Conservation (phyloP, 2,329 filamentous ascomycete genomes). For the Cyphellophora attinorum region DNA sequence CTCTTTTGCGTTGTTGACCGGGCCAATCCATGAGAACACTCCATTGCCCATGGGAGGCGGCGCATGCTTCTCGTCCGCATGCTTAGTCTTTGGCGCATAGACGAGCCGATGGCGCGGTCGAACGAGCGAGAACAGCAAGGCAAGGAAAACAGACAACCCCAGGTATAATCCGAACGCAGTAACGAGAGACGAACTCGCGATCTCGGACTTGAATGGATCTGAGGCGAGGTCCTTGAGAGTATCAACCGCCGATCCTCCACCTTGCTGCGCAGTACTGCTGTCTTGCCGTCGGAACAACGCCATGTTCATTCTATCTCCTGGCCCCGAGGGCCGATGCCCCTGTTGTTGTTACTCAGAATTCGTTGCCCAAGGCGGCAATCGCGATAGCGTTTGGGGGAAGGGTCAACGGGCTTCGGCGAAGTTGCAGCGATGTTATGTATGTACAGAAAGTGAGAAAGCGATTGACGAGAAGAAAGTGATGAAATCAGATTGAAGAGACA, state of each 20-base stretch:
- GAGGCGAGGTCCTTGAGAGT: background rate
- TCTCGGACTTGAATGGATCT: background rate
- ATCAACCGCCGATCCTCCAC: no score
- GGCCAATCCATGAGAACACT: constrained; percentile 77
- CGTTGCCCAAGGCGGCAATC: no score
- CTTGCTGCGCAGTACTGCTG: no score
- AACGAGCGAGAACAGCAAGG: constrained; percentile 75
- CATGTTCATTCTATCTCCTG: no score
- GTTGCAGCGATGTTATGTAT: no score
- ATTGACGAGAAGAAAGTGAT: no score
- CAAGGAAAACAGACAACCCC: constrained; percentile 62
- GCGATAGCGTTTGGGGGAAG: no score
- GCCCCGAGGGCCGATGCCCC: no score
- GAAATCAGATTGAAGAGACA: no score
- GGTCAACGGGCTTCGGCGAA: no score
- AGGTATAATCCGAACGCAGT: constrained; percentile 71
- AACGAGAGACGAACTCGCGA: background rate
- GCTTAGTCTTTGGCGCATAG: constrained; percentile 87
- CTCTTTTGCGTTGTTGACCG: constrained; percentile 70
- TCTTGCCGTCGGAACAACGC: background rate
- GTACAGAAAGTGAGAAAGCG: no score
- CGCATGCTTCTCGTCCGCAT: constrained; percentile 81
- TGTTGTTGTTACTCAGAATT: no score
- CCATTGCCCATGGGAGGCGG: constrained; percentile 79
- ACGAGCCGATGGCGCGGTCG: constrained; percentile 86